These are phyloP conservation scores for Eruca vesicaria DNA, from an alignment of 441 rosid genomes.

Conservation along the genomic window DNA sequence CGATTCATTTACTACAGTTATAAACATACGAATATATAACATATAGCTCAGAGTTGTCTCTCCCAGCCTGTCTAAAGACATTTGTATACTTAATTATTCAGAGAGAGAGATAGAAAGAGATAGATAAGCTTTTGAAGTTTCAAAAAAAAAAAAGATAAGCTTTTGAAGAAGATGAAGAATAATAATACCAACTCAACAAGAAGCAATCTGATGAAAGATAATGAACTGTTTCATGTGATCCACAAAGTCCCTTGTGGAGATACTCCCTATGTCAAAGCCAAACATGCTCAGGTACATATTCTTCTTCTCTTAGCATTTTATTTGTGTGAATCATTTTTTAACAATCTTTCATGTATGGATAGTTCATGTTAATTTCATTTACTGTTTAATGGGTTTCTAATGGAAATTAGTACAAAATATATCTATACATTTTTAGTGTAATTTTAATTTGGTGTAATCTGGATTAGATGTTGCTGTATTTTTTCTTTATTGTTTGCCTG, in stretches of 20 bases:
- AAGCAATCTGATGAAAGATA: conserved; percentile 27
- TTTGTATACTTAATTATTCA: conserved; percentile 2
- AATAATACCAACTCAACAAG: conserved; percentile 16
- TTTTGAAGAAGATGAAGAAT: conserved; percentile 22
- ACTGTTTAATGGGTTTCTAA: neutral
- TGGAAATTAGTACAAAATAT: too few relatives aligned
- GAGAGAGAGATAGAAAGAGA: neutral
- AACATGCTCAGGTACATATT: conserved; percentile 30
- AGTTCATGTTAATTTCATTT: neutral
- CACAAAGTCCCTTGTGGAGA: conserved; percentile 67
- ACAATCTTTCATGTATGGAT: neutral
- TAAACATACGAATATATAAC: conserved; percentile 9
- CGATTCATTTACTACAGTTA: conserved; percentile 8
- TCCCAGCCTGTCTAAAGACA: conserved; percentile 22
- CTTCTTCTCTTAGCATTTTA: neutral
- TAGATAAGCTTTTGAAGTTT: conserved; percentile 31
- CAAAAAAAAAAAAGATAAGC: too few relatives aligned
- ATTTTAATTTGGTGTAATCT: neutral
- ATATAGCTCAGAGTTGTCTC: conserved; percentile 5
- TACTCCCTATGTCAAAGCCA: conserved; percentile 40
- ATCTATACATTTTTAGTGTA: neutral
- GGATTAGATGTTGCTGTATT: neutral
- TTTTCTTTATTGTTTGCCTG: neutral
- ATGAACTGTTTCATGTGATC: conserved; percentile 54
- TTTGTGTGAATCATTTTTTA: neutral